These are phyloP conservation scores for Amphicarpaea edgeworthii DNA, from an alignment of 306 rosid genomes.

Conservation along the genomic window DNA sequence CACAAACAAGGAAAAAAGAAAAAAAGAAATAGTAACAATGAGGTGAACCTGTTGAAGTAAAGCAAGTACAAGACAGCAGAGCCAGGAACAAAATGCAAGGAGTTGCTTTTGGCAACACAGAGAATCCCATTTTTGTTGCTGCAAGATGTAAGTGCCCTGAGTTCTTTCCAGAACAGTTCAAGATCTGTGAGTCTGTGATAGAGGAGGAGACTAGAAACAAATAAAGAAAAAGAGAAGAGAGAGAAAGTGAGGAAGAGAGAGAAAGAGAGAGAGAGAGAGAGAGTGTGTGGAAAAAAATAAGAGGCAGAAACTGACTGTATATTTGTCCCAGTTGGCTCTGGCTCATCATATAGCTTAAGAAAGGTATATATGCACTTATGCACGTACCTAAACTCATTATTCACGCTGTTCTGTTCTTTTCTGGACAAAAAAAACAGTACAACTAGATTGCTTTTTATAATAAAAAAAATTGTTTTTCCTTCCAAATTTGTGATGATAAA, in stretches of 20 bases:
- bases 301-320: constrained; percentile 24
- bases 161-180: constrained; percentile 23
- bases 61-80: constrained; percentile 51
- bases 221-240: neutral
- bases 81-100: constrained; percentile 47
- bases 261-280: neutral
- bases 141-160: neutral
- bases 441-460: neutral
- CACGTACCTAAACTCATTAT: constrained; percentile 12
- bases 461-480: neutral
- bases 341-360: constrained; percentile 38
- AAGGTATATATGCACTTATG: constrained; percentile 43
- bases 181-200: constrained; percentile 49
- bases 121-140: constrained; percentile 47
- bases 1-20: neutral
- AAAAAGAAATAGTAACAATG: neutral
- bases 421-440: neutral
- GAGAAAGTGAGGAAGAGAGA: constrained; percentile 11
- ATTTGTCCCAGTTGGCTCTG: constrained; percentile 44
- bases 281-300: neutral
- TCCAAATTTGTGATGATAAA: neutral
- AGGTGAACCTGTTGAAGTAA: constrained; percentile 72
- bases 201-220: constrained; percentile 40
- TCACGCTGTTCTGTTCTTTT: neutral
- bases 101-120: constrained; percentile 35